Base-by-base conservation (phyloP, 139 green algal species). In the Desmodesmus armatus region DNA sequence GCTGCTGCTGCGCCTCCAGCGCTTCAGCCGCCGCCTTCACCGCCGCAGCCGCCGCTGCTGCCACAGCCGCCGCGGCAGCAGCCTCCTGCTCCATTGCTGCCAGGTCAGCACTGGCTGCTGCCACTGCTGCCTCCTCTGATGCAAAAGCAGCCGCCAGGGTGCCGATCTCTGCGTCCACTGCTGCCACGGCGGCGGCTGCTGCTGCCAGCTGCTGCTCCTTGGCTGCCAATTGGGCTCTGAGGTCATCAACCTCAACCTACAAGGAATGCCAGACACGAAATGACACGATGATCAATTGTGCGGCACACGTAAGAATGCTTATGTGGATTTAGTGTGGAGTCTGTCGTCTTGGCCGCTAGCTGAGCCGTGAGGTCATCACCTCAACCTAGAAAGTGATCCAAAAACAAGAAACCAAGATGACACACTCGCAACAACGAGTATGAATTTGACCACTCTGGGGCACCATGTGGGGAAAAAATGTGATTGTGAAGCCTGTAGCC, bases 231-330 rank as follows among this genome's bases (percentile, higher is more conserved):
- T 78, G 17, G 11, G 69, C 39, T 3, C 82, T 37, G 23, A 91
- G 73, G 21, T 58, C 63, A 33, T 89, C 84, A 25, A 93, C 89
- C 41, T 91, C 89, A 3, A 76, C 76, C 51, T 88, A 27, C 3
- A 83, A 23, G 1, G 31, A 31, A 31, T 49, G 66, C 5, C 25
- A 69, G 60, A 33, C 17, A 69, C 11, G 29, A 7, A 69, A 33
- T n/a, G 60, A 69, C 60, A 69, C 60, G n/a, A 29, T 33, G 5
- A 69, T n/a, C 47, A 55, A 13, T 55, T 55, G 13, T 55, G 9
- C 7, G 47, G 47, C 9, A 13, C 9, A 55, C 9, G 13, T 55
- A 55, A 13, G 13, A 55, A 55, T 55, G 7, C 9, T 55, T 55
- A 55, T 55, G 47, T 7, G 47, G 9, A 55, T 55, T n/a, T n/a